phyloP scores from a whole-genome alignment of 768 basidiomycete genomes.

The Psilocybe cubensis region DNA sequence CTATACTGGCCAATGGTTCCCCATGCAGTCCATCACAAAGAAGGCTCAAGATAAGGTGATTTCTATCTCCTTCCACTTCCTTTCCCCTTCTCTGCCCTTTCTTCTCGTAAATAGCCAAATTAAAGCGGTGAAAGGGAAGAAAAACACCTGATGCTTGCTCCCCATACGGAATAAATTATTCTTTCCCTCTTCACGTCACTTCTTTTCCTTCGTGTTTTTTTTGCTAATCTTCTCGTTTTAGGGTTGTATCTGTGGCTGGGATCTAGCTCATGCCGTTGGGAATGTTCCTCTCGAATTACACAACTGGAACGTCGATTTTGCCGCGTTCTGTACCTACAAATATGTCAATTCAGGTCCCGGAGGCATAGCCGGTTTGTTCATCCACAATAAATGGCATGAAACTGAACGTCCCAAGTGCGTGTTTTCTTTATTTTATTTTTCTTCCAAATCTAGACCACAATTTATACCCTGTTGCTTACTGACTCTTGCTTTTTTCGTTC shows the following conservation, averaged over 20 bases:
- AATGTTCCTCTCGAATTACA: conserved; percentile 90
- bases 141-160: too few species aligned
- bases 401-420: conserved; percentile 65
- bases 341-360: conserved; percentile 97
- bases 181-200: conserved; percentile 15
- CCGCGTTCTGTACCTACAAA: conserved; percentile 99
- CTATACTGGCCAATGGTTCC: conserved; percentile 96
- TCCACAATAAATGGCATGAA: conserved; percentile 83
- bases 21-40: conserved; percentile 81
- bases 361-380: conserved; percentile 92
- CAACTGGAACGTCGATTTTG: conserved; percentile 96
- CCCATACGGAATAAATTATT: too few species aligned
- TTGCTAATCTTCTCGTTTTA: conserved; percentile 34
- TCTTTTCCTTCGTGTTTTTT: too few species aligned
- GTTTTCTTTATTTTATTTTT: conserved; percentile 6
- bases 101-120: background rate
- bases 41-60: conserved; percentile 83
- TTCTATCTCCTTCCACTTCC: conserved; percentile 13
- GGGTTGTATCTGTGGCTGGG: conserved; percentile 96
- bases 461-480: background rate
- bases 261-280: conserved; percentile 94
- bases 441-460: too few species aligned
- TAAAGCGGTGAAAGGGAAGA: too few species aligned
- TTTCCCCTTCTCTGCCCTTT: background rate
- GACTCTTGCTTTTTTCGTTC: conserved; percentile 9